These are phyloP conservation scores for Castanea crenata DNA, from an alignment of 306 rosid species.

Conservation along the genomic window DNA sequence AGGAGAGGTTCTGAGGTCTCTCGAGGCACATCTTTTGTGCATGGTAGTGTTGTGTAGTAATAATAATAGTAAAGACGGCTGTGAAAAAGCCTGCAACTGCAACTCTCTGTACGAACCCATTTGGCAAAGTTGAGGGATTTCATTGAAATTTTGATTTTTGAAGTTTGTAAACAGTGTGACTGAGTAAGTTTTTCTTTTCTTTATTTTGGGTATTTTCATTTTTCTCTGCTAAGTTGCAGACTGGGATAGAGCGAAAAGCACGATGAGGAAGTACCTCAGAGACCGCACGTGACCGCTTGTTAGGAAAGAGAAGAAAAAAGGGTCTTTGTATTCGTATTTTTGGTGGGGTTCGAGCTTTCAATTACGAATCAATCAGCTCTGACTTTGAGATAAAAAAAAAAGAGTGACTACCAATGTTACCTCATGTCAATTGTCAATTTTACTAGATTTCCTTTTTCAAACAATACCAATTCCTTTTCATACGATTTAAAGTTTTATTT, in stretches of 20 bases:
- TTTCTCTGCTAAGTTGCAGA: conserved; percentile 40
- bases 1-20: neutral
- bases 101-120: conserved; percentile 39
- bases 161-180: conserved; percentile 10
- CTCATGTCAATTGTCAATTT: neutral
- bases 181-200: neutral
- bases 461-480: neutral
- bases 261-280: conserved; percentile 70
- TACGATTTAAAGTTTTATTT: no score
- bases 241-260: conserved; percentile 50
- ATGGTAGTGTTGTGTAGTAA: conserved; percentile 6
- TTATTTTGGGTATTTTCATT: neutral
- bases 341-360: conserved; percentile 11
- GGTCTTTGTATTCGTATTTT: neutral
- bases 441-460: conserved; percentile 5
- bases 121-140: conserved; percentile 45
- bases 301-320: conserved; percentile 39
- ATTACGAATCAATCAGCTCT: conserved; percentile 50
- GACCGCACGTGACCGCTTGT: conserved; percentile 80
- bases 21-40: conserved; percentile 35
- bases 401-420: neutral
- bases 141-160: conserved; percentile 18
- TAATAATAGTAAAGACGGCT: conserved; percentile 51
- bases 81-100: conserved; percentile 43
- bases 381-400: conserved; percentile 46